phyloP scores from a whole-genome alignment of 768 basidiomycete species.

The Phylloporus sp. region DNA sequence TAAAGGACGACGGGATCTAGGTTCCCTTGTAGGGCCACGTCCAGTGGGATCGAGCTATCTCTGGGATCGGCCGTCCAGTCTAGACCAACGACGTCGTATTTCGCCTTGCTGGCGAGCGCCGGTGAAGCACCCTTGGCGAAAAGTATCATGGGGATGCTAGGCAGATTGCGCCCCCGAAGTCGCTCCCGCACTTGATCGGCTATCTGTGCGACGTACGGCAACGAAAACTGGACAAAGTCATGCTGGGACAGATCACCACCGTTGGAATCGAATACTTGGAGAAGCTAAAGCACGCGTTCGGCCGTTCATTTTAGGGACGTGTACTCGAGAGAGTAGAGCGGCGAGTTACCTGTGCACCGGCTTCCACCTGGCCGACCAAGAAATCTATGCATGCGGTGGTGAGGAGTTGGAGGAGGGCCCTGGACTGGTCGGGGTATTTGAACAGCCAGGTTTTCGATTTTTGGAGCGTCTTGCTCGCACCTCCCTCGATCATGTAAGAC shows the following conservation, averaged over 20 bases:
- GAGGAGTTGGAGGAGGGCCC: conserved; percentile 68
- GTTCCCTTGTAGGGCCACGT: conserved; percentile 84
- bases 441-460: conserved; percentile 95
- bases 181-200: conserved; percentile 58
- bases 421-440: conserved; percentile 80
- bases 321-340: neutral
- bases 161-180: conserved; percentile 50
- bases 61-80: conserved; percentile 87
- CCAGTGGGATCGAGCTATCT: conserved; percentile 52
- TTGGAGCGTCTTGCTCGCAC: conserved; percentile 83
- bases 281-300: conserved; percentile 47
- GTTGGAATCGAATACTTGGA: conserved; percentile 98
- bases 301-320: neutral
- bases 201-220: conserved; percentile 74
- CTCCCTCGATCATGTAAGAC: conserved; percentile 97
- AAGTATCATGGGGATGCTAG: conserved; percentile 74
- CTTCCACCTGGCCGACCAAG: conserved; percentile 87
- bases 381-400: conserved; percentile 89
- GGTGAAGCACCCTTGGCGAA: conserved; percentile 94
- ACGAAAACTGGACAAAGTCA: conserved; percentile 80
- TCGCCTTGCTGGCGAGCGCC: conserved; percentile 58
- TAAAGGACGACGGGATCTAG: conserved; percentile 86
- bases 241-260: conserved; percentile 88
- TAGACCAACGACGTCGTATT: conserved; percentile 86
- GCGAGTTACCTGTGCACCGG: conserved; percentile 86